Base-by-base conservation (phyloP, 805 yeast species). In the Metschnikowia arizonensis region DNA sequence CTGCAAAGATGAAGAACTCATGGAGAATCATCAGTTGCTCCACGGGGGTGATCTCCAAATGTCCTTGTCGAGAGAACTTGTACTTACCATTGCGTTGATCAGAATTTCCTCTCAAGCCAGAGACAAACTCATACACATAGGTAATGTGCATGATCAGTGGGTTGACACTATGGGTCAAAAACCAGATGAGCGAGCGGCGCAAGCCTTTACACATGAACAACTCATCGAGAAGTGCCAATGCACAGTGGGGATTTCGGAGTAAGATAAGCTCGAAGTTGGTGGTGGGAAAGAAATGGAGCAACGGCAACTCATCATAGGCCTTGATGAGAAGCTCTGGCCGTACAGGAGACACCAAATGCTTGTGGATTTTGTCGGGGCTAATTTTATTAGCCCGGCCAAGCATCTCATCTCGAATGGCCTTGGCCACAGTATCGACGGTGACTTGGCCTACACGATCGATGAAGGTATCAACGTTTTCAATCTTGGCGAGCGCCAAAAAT, bases 11-110 rank as follows among this genome's bases (percentile, higher is more conserved):
- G 47, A 85, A 70, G 52, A 84, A 81, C 58, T 82, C 88, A 62
- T 83, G 89, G 30, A 85, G 60, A 11, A 85, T 57, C 88, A 83
- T 82, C 52, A 78, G 76, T 49, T 66, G 71, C 54, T 85, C 91
- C 40, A 82, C 70, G 9, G 74, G 78, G 12, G 85, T 77, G 29
- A 85, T 61, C 4, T 61, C 65, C 17, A 85, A 50, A 0, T 64
- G 44, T 0, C 89, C 90, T 50, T 69, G 66, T 56, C 91, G 70
- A 8, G 86, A 78, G 54, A 81, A 80, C 11, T 60, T 55, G 47
- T 68, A 66, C 48, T 53, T 60, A n/a, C 41, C 33, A 9, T 52
- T 52, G 17, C 57, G 53, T 5, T 47, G 42, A 6, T 47, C 35
- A 10, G 55, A 53, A n/a, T 52, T 51, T 0, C 88, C 88, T 48